phyloP scores from a whole-genome alignment of 1,284 basidiomycete genomes.

The Leccinum variabile region DNA sequence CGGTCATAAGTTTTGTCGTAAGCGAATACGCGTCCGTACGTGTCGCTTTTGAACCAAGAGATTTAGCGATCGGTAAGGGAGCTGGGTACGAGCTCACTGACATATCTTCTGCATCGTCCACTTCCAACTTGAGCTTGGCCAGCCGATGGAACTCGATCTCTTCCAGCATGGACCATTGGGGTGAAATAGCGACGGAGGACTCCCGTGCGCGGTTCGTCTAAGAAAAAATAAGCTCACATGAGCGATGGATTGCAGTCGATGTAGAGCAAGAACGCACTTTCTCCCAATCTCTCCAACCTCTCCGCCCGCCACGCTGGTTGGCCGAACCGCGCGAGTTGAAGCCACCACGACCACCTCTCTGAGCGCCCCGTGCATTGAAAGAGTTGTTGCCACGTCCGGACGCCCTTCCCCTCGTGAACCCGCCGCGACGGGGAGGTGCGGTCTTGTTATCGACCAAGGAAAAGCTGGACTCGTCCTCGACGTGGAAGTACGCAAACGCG shows the following conservation, averaged over 20 bases:
- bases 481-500: conserved; percentile 98
- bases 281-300: conserved; percentile 94
- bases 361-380: conserved; percentile 47
- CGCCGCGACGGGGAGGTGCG: conserved; percentile 61
- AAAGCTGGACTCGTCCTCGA: conserved; percentile 97
- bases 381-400: conserved; percentile 44
- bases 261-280: conserved; percentile 55
- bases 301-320: conserved; percentile 62
- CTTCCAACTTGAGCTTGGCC: conserved; percentile 88
- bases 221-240: conserved; percentile 9
- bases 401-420: conserved; percentile 61
- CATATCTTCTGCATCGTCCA: conserved; percentile 89
- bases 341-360: conserved; percentile 48
- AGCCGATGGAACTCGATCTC: conserved; percentile 97
- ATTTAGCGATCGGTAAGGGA: conserved; percentile 1
- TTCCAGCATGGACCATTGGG: conserved; percentile 92
- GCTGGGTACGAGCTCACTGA: conserved; percentile 42
- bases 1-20: conserved; percentile 98
- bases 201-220: conserved; percentile 90
- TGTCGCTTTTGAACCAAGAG: conserved; percentile 52
- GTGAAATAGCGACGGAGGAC: conserved; percentile 90
- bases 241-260: background rate
- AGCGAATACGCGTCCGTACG: conserved; percentile 87
- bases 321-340: conserved; percentile 42
- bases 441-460: conserved; percentile 92